Conservation (phyloP, 768 basidiomycete species). For the Termitomyces sp. region DNA sequence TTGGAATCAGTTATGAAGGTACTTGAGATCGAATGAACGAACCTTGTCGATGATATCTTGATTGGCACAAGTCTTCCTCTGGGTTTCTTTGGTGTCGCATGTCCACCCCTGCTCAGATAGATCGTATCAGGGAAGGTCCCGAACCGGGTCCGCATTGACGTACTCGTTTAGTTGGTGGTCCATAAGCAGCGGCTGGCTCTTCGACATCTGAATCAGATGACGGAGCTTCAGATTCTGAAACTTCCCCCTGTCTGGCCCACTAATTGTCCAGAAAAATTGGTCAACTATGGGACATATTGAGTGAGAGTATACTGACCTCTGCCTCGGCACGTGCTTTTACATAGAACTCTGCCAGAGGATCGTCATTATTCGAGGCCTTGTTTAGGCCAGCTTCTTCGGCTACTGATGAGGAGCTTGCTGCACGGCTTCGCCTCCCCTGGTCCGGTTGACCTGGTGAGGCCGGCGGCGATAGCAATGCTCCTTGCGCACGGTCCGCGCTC, state of each 20-base stretch:
- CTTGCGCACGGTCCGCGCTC: constrained; percentile 8
- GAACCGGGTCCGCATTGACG: constrained; percentile 2
- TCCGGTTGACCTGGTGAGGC: constrained; percentile 10
- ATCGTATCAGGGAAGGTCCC: background rate
- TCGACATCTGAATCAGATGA: constrained; percentile 19
- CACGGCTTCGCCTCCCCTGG: background rate
- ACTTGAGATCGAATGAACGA: constrained; percentile 2
- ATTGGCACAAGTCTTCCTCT: constrained; percentile 45
- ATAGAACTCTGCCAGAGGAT: constrained; percentile 69
- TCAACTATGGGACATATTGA: background rate
- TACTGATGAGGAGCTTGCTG: constrained; percentile 9
- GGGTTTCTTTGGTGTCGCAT: constrained; percentile 51
- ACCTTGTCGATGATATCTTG: constrained; percentile 78
- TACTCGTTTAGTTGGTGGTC: constrained; percentile 27
- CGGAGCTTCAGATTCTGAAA: constrained; percentile 29
- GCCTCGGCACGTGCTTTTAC: constrained; percentile 48
- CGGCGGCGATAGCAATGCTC: constrained; percentile 14
- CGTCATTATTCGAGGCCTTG: constrained; percentile 22
- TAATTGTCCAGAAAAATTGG: constrained; percentile 10
- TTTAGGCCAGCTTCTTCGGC: constrained; percentile 1
- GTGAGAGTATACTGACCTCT: constrained; percentile 33
- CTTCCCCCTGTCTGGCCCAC: constrained; percentile 35
- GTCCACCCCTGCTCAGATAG: constrained; percentile 52
- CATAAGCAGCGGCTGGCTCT: constrained; percentile 12
- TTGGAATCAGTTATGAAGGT: background rate